These are phyloP conservation scores for Alisma plantagoaquatica DNA, from an alignment of 106 monocot species.

Conservation along the genomic window DNA sequence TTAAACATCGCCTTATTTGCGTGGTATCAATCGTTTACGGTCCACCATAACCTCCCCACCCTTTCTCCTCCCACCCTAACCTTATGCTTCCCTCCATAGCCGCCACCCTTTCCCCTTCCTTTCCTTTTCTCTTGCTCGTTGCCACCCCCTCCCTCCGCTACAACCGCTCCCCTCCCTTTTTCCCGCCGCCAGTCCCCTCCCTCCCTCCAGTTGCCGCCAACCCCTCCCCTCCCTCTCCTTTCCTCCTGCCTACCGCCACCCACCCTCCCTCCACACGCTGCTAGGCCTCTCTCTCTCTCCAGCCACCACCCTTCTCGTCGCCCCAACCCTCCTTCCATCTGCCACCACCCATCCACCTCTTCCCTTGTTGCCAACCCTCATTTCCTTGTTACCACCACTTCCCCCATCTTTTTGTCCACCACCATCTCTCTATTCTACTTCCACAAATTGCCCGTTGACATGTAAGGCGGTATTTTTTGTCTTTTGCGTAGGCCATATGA, in stretches of 20 bases:
- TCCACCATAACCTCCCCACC: not conserved
- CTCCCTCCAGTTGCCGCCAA: not conserved
- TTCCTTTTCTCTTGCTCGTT: not conserved
- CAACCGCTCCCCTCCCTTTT: not conserved
- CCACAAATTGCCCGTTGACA: not conserved
- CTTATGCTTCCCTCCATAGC: not conserved
- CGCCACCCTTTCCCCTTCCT: not conserved
- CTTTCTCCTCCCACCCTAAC: too few relatives aligned
- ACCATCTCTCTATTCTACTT: not conserved
- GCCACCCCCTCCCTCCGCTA: not conserved
- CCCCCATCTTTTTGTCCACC: not conserved
- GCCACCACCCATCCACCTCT: not conserved
- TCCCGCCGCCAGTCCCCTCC: not conserved
- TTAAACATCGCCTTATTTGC: not conserved
- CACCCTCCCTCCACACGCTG: not conserved
- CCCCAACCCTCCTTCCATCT: not conserved
- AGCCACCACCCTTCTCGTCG: not conserved
- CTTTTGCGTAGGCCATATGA: too few relatives aligned
- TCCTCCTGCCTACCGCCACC: not conserved
- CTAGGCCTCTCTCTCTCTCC: not conserved
- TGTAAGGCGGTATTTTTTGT: too few relatives aligned
- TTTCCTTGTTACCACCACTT: not conserved
- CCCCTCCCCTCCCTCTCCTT: conserved; percentile 1
- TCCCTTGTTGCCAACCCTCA: not conserved
- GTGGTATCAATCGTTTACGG: not conserved